Conservation (phyloP, 768 basidiomycete species). For the Pleurotus eryngii region DNA sequence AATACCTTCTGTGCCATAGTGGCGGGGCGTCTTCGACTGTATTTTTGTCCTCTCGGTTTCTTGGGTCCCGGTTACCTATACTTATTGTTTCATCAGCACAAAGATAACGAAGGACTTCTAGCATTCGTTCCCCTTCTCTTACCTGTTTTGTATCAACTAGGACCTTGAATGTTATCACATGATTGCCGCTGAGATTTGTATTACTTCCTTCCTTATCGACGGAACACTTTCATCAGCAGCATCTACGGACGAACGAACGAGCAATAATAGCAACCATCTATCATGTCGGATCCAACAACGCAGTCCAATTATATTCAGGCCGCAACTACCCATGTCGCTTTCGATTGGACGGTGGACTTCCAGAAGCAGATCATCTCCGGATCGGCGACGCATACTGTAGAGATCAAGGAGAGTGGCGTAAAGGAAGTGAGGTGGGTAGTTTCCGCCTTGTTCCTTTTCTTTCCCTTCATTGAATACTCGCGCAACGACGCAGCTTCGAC, state of each 20-base stretch:
- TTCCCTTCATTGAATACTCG: background rate
- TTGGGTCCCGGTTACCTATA: no score
- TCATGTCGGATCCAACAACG: slow-evolving; percentile 57
- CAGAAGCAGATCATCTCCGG: slow-evolving; percentile 56
- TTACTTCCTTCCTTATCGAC: no score
- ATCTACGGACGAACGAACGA: background rate
- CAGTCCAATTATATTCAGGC: slow-evolving; percentile 79
- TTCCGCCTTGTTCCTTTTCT: background rate
- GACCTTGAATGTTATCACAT: no score
- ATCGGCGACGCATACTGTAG: slow-evolving; percentile 58
- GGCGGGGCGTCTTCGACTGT: no score
- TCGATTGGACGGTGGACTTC: slow-evolving; percentile 84
- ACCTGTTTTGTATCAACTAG: background rate
- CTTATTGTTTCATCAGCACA: no score
- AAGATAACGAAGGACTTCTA: no score
- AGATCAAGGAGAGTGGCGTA: slow-evolving; percentile 49
- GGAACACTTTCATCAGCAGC: background rate
- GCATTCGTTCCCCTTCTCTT: background rate
- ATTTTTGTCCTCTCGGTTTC: no score
- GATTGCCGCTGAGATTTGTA: no score
- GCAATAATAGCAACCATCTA: background rate
- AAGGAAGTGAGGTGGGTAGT: slow-evolving; percentile 55
- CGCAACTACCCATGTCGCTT: slow-evolving; percentile 59
- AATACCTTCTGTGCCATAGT: background rate
- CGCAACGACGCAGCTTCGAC: slow-evolving; percentile 56